A percentile compares a stretch with the other conserved stretches of the same genome.
Conservation (phyloP, 768 basidiomycete genomes). For the Mycena latifolia region DNA sequence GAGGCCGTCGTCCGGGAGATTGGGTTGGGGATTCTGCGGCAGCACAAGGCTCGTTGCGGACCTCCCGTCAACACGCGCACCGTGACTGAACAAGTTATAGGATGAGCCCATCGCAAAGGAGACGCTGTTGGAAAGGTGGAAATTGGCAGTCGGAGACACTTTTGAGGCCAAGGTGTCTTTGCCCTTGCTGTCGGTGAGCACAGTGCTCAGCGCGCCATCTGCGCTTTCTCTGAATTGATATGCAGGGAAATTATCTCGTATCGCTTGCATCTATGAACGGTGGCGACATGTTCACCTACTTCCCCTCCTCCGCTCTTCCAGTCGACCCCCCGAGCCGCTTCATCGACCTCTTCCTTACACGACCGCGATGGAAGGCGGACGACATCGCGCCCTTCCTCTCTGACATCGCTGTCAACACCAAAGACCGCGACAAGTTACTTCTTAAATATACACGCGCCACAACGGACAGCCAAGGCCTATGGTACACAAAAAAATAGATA, state of each 20-base stretch:
- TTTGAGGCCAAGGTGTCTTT: constrained; percentile 76
- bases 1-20: constrained; percentile 76
- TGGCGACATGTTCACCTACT: constrained; percentile 68
- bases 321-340: constrained; percentile 86
- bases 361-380: constrained; percentile 79
- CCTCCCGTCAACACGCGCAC: background rate
- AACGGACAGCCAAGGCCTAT: constrained; percentile 74
- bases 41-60: constrained; percentile 61
- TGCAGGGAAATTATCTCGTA: constrained; percentile 84
- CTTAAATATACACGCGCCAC: constrained; percentile 88
- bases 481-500: constrained; percentile 81
- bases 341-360: constrained; percentile 87
- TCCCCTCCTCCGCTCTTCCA: constrained; percentile 81
- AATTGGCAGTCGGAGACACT: constrained; percentile 78
- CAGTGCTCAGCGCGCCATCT: background rate
- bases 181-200: constrained; percentile 74
- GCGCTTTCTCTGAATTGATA: constrained; percentile 7
- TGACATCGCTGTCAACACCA: constrained; percentile 85
- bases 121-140: constrained; percentile 78
- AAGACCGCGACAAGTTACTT: constrained; percentile 89
- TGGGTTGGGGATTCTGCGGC: constrained; percentile 79
- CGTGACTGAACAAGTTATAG: constrained; percentile 48
- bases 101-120: constrained; percentile 68
- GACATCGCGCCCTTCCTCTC: constrained; percentile 87
- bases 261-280: constrained; percentile 51